These are phyloP conservation scores for Lizonia empirigonia DNA, from an alignment of 2,329 filamentous ascomycete species.

Conservation along the genomic window DNA sequence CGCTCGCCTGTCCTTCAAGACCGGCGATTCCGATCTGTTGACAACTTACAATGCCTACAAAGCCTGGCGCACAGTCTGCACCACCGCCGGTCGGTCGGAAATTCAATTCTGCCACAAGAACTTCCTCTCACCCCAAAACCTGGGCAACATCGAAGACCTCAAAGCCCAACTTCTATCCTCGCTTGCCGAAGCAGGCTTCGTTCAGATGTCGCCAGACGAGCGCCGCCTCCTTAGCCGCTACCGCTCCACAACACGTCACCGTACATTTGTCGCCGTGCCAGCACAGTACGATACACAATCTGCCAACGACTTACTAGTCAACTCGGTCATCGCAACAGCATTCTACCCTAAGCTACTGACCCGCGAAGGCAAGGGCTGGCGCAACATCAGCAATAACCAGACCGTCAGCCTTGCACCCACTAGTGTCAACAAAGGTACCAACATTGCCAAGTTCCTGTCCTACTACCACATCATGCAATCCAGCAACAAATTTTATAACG, in stretches of 20 bases:
- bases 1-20: slow-evolving; percentile 77
- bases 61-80: slow-evolving; percentile 84
- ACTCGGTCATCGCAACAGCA: slow-evolving; percentile 86
- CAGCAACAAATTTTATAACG: slow-evolving; percentile 80
- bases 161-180: slow-evolving; percentile 89
- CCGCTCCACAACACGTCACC: slow-evolving; percentile 68
- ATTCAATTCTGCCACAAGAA: slow-evolving; percentile 94
- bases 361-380: slow-evolving; percentile 82
- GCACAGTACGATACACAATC: slow-evolving; percentile 75
- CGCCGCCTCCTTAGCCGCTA: slow-evolving; percentile 69
- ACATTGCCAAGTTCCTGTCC: slow-evolving; percentile 74
- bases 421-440: slow-evolving; percentile 78
- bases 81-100: slow-evolving; percentile 72
- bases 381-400: slow-evolving; percentile 93
- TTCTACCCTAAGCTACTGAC: slow-evolving; percentile 94
- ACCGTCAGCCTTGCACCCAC: slow-evolving; percentile 83
- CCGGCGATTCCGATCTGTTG: slow-evolving; percentile 86
- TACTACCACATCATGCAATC: slow-evolving; percentile 99
- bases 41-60: slow-evolving; percentile 94
- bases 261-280: slow-evolving; percentile 84
- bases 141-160: slow-evolving; percentile 91
- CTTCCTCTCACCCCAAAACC: slow-evolving; percentile 85
- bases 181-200: slow-evolving; percentile 82
- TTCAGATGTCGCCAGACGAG: slow-evolving; percentile 76
- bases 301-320: slow-evolving; percentile 77